phyloP scores from a whole-genome alignment of 805 yeast genomes.

The Tetrapisispora iriomotensis region DNA sequence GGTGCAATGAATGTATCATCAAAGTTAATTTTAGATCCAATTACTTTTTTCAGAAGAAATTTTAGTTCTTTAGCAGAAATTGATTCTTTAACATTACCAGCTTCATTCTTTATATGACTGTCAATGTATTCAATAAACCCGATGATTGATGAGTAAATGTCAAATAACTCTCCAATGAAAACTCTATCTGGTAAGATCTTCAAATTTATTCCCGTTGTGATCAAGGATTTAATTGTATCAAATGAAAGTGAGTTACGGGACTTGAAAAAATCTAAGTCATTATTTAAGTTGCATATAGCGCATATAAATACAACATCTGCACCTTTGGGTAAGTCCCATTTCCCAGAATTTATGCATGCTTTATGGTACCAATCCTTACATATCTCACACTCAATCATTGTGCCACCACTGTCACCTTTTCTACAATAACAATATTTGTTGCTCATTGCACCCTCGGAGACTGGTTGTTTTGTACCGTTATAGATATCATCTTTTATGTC shows the following conservation, averaged over 20 bases:
- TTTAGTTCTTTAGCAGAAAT: slow-evolving; percentile 27
- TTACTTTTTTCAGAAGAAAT: slow-evolving; percentile 39
- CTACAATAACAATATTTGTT: slow-evolving; percentile 60
- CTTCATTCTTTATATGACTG: slow-evolving; percentile 5
- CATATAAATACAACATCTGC: slow-evolving; percentile 39
- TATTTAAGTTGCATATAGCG: slow-evolving; percentile 40
- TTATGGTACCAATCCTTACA: slow-evolving; percentile 70
- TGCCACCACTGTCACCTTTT: slow-evolving; percentile 42
- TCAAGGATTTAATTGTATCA: slow-evolving; percentile 10
- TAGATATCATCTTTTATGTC: background rate
- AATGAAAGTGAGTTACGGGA: slow-evolving; percentile 12
- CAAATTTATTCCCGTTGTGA: slow-evolving; percentile 13
- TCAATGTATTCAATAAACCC: slow-evolving; percentile 9
- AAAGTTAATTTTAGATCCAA: slow-evolving; percentile 30
- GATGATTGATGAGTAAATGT: slow-evolving; percentile 8
- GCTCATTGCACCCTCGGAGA: too few relatives aligned
- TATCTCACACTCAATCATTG: slow-evolving; percentile 60
- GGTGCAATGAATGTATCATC: slow-evolving; percentile 5
- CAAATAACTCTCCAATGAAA: slow-evolving; percentile 8
- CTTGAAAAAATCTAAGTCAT: slow-evolving; percentile 6
- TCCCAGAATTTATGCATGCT: slow-evolving; percentile 40
- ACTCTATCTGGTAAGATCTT: slow-evolving; percentile 15
- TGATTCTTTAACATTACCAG: slow-evolving; percentile 15
- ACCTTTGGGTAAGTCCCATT: slow-evolving; percentile 23
- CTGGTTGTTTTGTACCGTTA: background rate